Evolutionary conservation across 345 rosid species (phyloP).

Genomic region (Heritiera littoralis): DNA sequence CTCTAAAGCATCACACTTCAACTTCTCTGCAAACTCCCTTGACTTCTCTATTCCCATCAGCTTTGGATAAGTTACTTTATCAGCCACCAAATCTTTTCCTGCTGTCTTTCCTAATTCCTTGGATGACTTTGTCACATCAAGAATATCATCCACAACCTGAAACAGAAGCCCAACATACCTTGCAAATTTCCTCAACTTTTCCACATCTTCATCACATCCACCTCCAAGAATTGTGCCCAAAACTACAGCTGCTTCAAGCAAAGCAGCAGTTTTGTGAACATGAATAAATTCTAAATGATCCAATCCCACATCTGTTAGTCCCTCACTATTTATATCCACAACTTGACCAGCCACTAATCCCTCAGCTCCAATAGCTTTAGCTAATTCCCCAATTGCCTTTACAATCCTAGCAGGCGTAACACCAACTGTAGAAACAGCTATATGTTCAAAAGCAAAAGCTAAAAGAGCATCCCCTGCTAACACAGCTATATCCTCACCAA

Average conservation of each 20-base stretch:
- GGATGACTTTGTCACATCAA: slow-evolving; percentile 85
- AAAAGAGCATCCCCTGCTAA: slow-evolving; percentile 91
- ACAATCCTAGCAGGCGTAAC: slow-evolving; percentile 54
- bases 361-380: slow-evolving; percentile 59
- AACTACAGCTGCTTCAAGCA: slow-evolving; percentile 80
- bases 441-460: slow-evolving; percentile 73
- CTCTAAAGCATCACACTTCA: slow-evolving; percentile 68
- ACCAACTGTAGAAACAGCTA: slow-evolving; percentile 52
- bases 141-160: slow-evolving; percentile 96
- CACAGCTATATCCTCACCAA: slow-evolving; percentile 80
- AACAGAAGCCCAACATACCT: slow-evolving; percentile 74
- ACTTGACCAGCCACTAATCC: slow-evolving; percentile 94
- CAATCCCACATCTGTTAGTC: slow-evolving; percentile 53
- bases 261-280: slow-evolving; percentile 79
- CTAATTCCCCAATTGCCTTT: slow-evolving; percentile 68
- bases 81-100: slow-evolving; percentile 89
- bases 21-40: slow-evolving; percentile 60
- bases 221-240: slow-evolving; percentile 84
- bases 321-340: slow-evolving; percentile 73
- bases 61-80: slow-evolving; percentile 79
- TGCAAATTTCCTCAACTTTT: slow-evolving; percentile 71
- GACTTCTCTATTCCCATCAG: slow-evolving; percentile 84
- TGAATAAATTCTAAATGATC: slow-evolving; percentile 83
- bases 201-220: slow-evolving; percentile 66
- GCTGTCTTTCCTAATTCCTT: slow-evolving; percentile 90